Evolutionary conservation across 108 stramenopile species (phyloP).

Genomic region (Nitzschia sp.): DNA sequence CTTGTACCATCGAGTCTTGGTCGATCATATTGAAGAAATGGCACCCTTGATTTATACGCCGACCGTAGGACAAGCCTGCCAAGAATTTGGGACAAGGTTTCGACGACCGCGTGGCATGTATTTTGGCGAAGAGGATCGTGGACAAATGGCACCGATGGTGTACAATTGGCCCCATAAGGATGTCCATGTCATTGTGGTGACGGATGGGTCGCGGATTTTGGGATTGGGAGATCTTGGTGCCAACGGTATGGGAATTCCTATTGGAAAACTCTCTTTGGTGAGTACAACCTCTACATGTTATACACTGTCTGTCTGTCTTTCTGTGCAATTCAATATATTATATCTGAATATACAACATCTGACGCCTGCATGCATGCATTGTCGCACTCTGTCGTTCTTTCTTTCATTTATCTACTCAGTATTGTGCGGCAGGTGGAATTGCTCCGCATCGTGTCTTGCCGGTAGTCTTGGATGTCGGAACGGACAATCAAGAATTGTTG

Average conservation of each 20-base stretch:
- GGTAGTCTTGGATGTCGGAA: conserved; percentile 96
- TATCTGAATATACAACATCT: too few species aligned
- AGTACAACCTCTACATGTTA: too few species aligned
- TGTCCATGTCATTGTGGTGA: conserved; percentile 96
- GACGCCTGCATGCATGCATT: too few species aligned
- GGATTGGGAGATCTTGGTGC: conserved; percentile 97
- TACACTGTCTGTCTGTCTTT: too few species aligned
- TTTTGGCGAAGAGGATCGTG: conserved; percentile 87
- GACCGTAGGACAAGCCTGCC: conserved; percentile 97
- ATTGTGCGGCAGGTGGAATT: conserved; percentile 98
- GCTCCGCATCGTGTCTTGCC: conserved; percentile 95
- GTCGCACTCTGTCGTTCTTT: neutral
- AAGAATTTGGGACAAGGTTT: conserved; percentile 76
- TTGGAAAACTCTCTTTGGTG: conserved; percentile 81
- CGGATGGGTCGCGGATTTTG: conserved; percentile 94
- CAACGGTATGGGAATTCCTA: conserved; percentile 95
- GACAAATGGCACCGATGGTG: conserved; percentile 93
- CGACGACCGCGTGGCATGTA: conserved; percentile 95
- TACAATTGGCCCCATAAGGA: conserved; percentile 97
- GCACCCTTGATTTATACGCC: conserved; percentile 98
- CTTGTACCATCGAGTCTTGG: conserved; percentile 93
- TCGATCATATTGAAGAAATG: conserved; percentile 94
- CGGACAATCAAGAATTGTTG: conserved; percentile 91
- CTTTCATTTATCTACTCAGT: too few species aligned
- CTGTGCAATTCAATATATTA: too few species aligned